Evolutionary conservation across 768 basidiomycete species (phyloP).

Genomic region (Glaciozyma martinii): DNA sequence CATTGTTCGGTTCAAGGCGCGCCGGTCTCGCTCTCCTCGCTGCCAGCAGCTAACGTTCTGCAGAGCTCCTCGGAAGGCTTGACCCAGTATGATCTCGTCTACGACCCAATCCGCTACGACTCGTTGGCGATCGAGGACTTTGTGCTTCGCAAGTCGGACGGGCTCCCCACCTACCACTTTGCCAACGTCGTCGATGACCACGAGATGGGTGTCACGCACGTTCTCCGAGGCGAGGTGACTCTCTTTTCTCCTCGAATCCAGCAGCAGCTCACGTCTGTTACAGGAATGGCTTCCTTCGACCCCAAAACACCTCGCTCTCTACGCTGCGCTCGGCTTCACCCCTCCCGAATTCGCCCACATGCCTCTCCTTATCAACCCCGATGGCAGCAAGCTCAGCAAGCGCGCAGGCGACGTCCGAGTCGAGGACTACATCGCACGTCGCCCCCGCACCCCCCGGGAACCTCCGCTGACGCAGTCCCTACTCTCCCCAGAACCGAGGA

Average conservation of each 20-base stretch:
- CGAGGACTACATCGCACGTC: slow-evolving; percentile 67
- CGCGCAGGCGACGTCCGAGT: slow-evolving; percentile 82
- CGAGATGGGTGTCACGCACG: slow-evolving; percentile 92
- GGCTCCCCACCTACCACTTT: slow-evolving; percentile 91
- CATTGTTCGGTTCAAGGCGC: slow-evolving; percentile 79
- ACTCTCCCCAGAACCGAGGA: slow-evolving; percentile 54
- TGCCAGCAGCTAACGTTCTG: too few relatives aligned
- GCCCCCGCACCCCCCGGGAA: not conserved
- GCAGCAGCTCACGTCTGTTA: not conserved
- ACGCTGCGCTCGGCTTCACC: slow-evolving; percentile 60
- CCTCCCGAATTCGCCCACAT: slow-evolving; percentile 83
- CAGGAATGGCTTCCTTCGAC: slow-evolving; percentile 96
- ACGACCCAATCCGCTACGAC: slow-evolving; percentile 27
- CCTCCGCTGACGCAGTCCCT: not conserved
- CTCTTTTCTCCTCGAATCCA: not conserved
- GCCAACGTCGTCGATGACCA: slow-evolving; percentile 94
- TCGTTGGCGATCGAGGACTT: slow-evolving; percentile 50
- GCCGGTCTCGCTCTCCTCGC: slow-evolving; percentile 33
- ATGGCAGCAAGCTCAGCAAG: slow-evolving; percentile 92
- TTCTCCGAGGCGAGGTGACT: slow-evolving; percentile 77
- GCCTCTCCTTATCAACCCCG: slow-evolving; percentile 77
- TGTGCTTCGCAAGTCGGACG: slow-evolving; percentile 80
- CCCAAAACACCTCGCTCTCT: slow-evolving; percentile 81
- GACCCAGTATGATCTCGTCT: slow-evolving; percentile 15
- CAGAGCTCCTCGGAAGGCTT: slow-evolving; percentile 12